Evolutionary conservation across 1,284 basidiomycete species (phyloP).

Genomic region (Baeospora myosura): DNA sequence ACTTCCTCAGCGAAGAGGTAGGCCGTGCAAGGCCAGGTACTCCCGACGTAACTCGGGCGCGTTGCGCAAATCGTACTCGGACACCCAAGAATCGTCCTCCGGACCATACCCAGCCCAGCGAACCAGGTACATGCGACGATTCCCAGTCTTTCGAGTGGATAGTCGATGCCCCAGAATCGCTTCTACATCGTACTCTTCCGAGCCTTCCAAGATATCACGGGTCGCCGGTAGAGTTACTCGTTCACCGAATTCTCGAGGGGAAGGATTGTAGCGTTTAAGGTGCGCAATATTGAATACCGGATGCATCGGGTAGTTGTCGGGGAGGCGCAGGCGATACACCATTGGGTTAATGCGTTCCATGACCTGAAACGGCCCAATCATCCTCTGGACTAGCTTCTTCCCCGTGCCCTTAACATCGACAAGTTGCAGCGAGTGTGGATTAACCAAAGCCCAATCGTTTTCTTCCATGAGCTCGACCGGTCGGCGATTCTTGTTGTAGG

Average conservation of each 20-base stretch:
- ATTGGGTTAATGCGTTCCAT: constrained; percentile 4
- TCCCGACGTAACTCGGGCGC: no score
- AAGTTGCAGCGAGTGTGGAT: not conserved
- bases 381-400: constrained; percentile 18
- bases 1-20: no score
- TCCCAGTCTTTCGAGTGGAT: not conserved
- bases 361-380: constrained; percentile 1
- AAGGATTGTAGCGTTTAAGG: constrained; percentile 16
- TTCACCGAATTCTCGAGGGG: constrained; percentile 13
- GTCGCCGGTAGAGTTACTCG: constrained; percentile 4
- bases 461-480: not conserved
- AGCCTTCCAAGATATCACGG: not conserved
- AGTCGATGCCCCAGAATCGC: constrained; percentile 10
- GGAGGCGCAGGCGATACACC: constrained; percentile 22
- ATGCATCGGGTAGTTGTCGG: constrained; percentile 19
- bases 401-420: constrained; percentile 14
- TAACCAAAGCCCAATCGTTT: not conserved
- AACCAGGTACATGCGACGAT: not conserved
- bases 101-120: no score
- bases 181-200: constrained; percentile 17
- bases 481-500: constrained; percentile 16
- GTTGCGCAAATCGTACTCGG: no score
- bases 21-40: no score
- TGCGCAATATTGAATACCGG: constrained; percentile 24
- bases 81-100: no score